Evolutionary conservation across 2,329 filamentous ascomycete species (phyloP).

Genomic region (Dendrostoma leiphaemia): DNA sequence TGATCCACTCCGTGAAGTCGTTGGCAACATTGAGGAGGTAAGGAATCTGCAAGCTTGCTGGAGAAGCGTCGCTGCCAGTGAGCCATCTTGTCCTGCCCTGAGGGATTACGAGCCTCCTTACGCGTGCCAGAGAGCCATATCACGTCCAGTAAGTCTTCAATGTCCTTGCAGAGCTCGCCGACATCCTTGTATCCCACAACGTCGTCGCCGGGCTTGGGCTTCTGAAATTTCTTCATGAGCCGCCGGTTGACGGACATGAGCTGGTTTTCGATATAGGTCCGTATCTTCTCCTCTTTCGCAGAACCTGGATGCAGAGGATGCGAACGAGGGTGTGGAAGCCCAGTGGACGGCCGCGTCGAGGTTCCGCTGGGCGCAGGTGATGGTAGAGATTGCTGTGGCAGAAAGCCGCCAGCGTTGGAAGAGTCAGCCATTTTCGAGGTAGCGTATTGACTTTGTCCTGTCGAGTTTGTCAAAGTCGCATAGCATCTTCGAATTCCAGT

Average conservation of each 20-base stretch:
- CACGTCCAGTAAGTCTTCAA: constrained; percentile 74
- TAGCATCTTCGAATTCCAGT: constrained; percentile 7
- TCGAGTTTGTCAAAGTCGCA: neutral
- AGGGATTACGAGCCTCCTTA: no score
- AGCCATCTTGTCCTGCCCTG: no score
- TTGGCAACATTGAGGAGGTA: constrained; percentile 78
- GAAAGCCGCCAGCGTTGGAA: constrained; percentile 44
- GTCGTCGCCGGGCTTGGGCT: constrained; percentile 43
- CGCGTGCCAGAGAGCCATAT: constrained; percentile 87
- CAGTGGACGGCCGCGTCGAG: constrained; percentile 37
- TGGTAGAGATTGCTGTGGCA: constrained; percentile 43
- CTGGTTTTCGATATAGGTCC: constrained; percentile 54
- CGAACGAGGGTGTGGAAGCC: constrained; percentile 54
- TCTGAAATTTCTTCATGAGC: constrained; percentile 58
- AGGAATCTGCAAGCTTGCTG: constrained; percentile 77
- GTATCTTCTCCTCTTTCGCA: constrained; percentile 57
- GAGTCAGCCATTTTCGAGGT: constrained; percentile 26
- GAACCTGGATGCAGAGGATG: constrained; percentile 54
- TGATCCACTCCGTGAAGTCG: constrained; percentile 68
- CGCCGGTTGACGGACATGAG: constrained; percentile 54
- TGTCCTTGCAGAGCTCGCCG: constrained; percentile 68
- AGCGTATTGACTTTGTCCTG: no score
- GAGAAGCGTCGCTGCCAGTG: neutral
- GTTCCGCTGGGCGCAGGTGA: constrained; percentile 54
- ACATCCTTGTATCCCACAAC: constrained; percentile 58